A percentile compares a stretch with the other conserved stretches of the same genome.
Evolutionary conservation across 306 rosid species (phyloP).

Genomic region (Biancaea sappan): DNA sequence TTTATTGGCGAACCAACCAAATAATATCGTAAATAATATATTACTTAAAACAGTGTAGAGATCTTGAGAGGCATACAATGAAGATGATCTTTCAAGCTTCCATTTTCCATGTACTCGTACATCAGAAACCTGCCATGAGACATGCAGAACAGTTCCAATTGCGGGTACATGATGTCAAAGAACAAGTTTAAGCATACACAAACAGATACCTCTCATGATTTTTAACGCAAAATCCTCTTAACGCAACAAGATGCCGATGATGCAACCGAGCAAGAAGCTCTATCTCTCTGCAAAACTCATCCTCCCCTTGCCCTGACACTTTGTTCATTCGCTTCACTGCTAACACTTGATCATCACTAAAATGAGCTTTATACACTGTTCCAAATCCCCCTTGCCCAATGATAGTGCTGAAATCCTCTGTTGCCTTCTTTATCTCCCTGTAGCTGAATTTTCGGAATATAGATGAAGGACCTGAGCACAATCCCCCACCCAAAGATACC

Average conservation of each 20-base stretch:
- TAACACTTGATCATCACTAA: conserved; percentile 69
- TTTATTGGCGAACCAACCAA: conserved; percentile 13
- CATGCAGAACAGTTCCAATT: conserved; percentile 35
- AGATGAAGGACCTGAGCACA: conserved; percentile 69
- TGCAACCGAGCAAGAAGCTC: conserved; percentile 93
- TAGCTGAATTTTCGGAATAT: conserved; percentile 80
- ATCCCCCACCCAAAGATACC: conserved; percentile 16
- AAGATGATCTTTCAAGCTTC: conserved; percentile 99
- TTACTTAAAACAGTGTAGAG: conserved; percentile 29
- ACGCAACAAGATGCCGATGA: conserved; percentile 94
- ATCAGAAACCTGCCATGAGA: conserved; percentile 81
- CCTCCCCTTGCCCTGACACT: conserved; percentile 85
- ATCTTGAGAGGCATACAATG: conserved; percentile 71
- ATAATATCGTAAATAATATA: conserved; percentile 20
- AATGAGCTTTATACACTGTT: conserved; percentile 86
- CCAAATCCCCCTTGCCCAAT: conserved; percentile 99
- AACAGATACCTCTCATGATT: conserved; percentile 76
- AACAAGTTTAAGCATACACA: conserved; percentile 33
- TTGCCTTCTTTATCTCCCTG: conserved; percentile 93
- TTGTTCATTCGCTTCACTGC: conserved; percentile 91
- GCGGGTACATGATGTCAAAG: conserved; percentile 29
- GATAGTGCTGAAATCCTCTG: conserved; percentile 65
- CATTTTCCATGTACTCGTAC: conserved; percentile 95
- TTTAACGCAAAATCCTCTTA: conserved; percentile 78
- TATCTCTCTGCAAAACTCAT: conserved; percentile 88